Conservation (phyloP, 352 stramenopile species). For the Globisporangium viniferum region DNA sequence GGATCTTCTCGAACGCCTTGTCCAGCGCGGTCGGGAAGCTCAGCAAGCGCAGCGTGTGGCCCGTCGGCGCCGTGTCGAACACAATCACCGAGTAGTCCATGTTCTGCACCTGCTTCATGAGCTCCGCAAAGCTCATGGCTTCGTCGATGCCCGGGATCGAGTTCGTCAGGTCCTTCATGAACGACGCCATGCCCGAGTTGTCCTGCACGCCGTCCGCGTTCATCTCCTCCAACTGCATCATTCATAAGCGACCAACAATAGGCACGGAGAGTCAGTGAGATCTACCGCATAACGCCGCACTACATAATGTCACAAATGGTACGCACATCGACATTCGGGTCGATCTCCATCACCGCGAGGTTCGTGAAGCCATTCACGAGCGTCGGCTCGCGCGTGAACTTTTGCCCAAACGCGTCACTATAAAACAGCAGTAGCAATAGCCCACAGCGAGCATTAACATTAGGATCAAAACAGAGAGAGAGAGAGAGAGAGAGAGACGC, state of each 20-base stretch:
- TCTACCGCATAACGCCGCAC: not conserved
- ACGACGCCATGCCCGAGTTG: slow-evolving; percentile 89
- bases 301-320: not conserved
- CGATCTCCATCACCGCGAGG: slow-evolving; percentile 99
- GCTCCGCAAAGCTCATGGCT: slow-evolving; percentile 98
- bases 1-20: slow-evolving; percentile 98
- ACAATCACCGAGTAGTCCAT: slow-evolving; percentile 98
- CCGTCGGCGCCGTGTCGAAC: slow-evolving; percentile 98
- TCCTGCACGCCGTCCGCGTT: slow-evolving; percentile 77
- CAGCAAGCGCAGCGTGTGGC: slow-evolving; percentile 96
- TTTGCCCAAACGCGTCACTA: slow-evolving; percentile 98
- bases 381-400: slow-evolving; percentile 97
- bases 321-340: slow-evolving; percentile 85
- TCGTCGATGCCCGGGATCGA: slow-evolving; percentile 99
- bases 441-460: not conserved
- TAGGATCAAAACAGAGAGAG: not conserved
- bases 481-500: not conserved
- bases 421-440: not conserved
- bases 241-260: not conserved
- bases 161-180: slow-evolving; percentile 97
- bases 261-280: not conserved
- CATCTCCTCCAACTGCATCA: slow-evolving; percentile 73
- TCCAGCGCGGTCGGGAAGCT: slow-evolving; percentile 98
- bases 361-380: slow-evolving; percentile 98
- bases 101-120: slow-evolving; percentile 98